Conservation (phyloP, 2,329 filamentous ascomycete genomes). For the Beauveria sp. region DNA sequence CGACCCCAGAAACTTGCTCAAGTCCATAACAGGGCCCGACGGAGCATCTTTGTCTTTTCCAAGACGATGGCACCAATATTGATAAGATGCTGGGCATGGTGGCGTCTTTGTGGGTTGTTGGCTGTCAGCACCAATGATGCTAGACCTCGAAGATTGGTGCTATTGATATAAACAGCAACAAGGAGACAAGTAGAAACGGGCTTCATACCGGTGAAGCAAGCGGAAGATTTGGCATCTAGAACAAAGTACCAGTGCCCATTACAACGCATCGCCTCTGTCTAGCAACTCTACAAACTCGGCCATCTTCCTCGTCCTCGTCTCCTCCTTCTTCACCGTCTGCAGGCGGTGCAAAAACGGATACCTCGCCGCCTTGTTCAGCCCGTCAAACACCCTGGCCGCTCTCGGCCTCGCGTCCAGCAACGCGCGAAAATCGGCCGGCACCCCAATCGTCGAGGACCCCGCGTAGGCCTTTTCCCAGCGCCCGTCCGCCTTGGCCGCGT, state of each 20-base stretch:
- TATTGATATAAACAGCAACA: no score
- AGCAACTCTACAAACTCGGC: constrained; percentile 33
- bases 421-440: constrained; percentile 40
- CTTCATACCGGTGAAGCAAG: no score
- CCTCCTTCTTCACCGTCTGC: constrained; percentile 31
- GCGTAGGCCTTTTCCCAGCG: constrained; percentile 52
- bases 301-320: constrained; percentile 31
- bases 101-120: no score
- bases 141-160: no score
- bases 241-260: neutral
- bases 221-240: neutral
- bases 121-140: no score
- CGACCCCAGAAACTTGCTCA: no score
- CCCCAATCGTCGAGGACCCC: constrained; percentile 35
- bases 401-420: constrained; percentile 27
- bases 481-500: constrained; percentile 48
- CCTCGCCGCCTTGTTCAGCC: constrained; percentile 35
- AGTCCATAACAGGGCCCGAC: no score
- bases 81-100: no score
- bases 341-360: constrained; percentile 40
- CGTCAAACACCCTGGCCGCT: constrained; percentile 28
- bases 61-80: no score
- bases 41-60: no score
- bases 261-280: constrained; percentile 24
- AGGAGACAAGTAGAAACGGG: no score